These are phyloP conservation scores for Russula lepida DNA, from an alignment of 768 basidiomycete species.

Conservation along the genomic window DNA sequence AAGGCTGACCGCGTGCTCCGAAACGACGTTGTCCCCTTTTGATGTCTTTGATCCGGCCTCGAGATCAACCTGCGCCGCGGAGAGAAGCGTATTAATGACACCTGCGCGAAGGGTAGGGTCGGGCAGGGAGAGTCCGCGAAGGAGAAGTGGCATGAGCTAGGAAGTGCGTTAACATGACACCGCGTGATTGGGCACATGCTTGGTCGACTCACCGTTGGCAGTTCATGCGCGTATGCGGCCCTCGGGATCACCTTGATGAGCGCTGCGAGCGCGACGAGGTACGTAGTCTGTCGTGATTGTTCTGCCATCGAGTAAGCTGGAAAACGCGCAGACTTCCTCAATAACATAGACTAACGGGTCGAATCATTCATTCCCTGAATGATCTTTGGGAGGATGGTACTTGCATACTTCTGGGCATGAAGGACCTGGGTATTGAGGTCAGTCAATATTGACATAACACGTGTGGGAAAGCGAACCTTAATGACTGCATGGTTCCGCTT, in stretches of 20 bases:
- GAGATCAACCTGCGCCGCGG: slow-evolving; percentile 55
- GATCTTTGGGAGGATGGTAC: slow-evolving; percentile 62
- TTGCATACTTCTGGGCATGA: slow-evolving; percentile 70
- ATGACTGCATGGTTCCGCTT: slow-evolving; percentile 74
- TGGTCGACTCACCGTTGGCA: slow-evolving; percentile 43
- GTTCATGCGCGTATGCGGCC: slow-evolving; percentile 57
- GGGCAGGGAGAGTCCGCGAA: slow-evolving; percentile 75
- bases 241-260: slow-evolving; percentile 76
- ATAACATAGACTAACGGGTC: slow-evolving; percentile 36
- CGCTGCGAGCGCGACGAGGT: slow-evolving; percentile 76
- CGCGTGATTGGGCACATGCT: background rate
- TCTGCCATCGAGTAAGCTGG: slow-evolving; percentile 31
- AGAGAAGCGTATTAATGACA: slow-evolving; percentile 71
- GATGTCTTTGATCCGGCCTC: slow-evolving; percentile 29
- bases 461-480: slow-evolving; percentile 40
- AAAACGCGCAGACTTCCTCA: background rate
- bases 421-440: slow-evolving; percentile 42
- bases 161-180: background rate
- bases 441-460: background rate
- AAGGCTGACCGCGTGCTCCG: slow-evolving; percentile 64
- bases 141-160: slow-evolving; percentile 84
- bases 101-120: slow-evolving; percentile 66
- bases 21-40: slow-evolving; percentile 33
- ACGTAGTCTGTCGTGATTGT: slow-evolving; percentile 47
- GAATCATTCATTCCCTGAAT: slow-evolving; percentile 53